These are phyloP conservation scores for Xylaria intraflava DNA, from an alignment of 495 filamentous ascomycete genomes.

Conservation along the genomic window DNA sequence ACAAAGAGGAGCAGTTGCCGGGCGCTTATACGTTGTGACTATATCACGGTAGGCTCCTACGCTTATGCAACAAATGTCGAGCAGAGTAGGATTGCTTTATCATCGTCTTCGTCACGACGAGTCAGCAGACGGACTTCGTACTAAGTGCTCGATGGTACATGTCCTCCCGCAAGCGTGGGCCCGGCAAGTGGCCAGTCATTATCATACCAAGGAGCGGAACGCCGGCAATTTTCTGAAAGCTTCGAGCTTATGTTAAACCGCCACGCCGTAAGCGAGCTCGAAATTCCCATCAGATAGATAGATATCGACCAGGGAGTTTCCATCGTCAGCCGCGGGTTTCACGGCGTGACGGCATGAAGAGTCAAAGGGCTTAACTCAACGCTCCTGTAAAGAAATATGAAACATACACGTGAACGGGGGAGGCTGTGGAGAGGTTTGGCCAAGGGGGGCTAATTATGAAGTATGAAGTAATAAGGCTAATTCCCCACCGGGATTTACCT, in stretches of 20 bases:
- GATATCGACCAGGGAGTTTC: constrained; percentile 11
- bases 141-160: no score
- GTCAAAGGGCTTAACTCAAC: constrained; percentile 6
- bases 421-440: neutral
- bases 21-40: no score
- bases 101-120: no score
- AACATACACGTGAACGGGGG: no score
- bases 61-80: no score
- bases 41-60: no score
- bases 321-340: constrained; percentile 8
- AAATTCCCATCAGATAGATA: constrained; percentile 8
- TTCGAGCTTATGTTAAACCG: constrained; percentile 37
- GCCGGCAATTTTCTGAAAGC: constrained; percentile 24
- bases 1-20: no score
- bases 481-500: no score
- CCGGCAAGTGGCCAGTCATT: neutral
- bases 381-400: neutral
- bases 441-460: no score
- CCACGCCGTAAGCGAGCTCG: constrained; percentile 32
- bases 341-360: constrained; percentile 4
- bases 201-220: constrained; percentile 4
- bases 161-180: constrained; percentile 21
- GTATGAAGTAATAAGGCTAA: no score
- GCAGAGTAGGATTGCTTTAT: no score
- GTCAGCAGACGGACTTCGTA: no score